Percentiles rank a stretch among this genome's conserved stretches.
phyloP scores from a whole-genome alignment of 257 asterid genomes.

The Plectranthus barbatus region DNA sequence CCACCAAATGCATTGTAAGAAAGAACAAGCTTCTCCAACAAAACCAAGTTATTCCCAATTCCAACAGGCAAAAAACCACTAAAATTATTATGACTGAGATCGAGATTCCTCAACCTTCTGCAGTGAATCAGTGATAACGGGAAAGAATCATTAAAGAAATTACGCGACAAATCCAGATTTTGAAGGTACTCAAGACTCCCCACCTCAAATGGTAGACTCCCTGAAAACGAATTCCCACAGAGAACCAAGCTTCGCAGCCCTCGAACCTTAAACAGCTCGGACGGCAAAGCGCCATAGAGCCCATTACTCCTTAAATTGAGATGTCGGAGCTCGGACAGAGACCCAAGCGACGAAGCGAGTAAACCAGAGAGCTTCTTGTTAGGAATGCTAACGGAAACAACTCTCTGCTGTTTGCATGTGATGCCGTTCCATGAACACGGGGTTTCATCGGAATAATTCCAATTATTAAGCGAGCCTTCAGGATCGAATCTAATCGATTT shows the following conservation, averaged over 20 bases:
- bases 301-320: conserved; percentile 62
- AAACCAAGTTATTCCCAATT: conserved; percentile 50
- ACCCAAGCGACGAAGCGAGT: conserved; percentile 71
- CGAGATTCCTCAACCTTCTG: conserved; percentile 49
- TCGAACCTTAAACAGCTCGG: conserved; percentile 41
- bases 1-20: conserved; percentile 53
- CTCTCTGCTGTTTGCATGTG: conserved; percentile 65
- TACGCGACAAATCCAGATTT: conserved; percentile 52
- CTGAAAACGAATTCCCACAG: conserved; percentile 73
- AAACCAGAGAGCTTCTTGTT: conserved; percentile 61
- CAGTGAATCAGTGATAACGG: conserved; percentile 55
- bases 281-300: conserved; percentile 52
- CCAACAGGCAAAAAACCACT: conserved; percentile 55
- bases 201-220: conserved; percentile 57
- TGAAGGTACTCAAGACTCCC: conserved; percentile 61
- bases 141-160: conserved; percentile 59
- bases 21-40: conserved; percentile 58
- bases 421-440: conserved; percentile 96
- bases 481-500: conserved; percentile 62
- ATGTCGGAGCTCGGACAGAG: conserved; percentile 68
- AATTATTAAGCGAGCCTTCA: conserved; percentile 55
- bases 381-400: conserved; percentile 65
- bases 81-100: conserved; percentile 46
- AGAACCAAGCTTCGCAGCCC: conserved; percentile 80
- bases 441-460: conserved; percentile 61